Percentiles rank a stretch among this genome's conserved stretches.
These are phyloP conservation scores for peach (Prunus persica) DNA, from an alignment of 306 rosid species.

Conservation along the genomic window DNA sequence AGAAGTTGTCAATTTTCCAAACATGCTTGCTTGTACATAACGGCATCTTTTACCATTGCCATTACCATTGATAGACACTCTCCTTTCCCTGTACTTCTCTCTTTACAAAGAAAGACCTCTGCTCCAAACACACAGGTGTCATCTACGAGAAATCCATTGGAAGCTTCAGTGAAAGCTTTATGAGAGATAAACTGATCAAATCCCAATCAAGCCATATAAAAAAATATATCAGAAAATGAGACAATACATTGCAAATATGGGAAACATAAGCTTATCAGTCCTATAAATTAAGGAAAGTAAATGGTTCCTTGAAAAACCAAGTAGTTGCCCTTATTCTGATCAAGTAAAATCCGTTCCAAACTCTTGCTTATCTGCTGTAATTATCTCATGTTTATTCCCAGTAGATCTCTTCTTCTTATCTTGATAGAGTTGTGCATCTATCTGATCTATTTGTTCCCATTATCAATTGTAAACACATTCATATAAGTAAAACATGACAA, in stretches of 20 bases:
- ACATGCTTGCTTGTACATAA: slow-evolving; percentile 27
- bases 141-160: slow-evolving; percentile 52
- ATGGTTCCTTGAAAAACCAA: not conserved
- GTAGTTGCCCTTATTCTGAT: too few species aligned
- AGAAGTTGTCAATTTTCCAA: slow-evolving; percentile 44
- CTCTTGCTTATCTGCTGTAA: too few species aligned
- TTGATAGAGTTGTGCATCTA: too few species aligned
- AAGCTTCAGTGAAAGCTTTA: slow-evolving; percentile 36
- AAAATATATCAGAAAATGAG: not conserved
- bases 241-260: not conserved
- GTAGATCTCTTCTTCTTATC: too few species aligned
- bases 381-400: too few species aligned
- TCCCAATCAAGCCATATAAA: slow-evolving; percentile 32
- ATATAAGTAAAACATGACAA: too few species aligned
- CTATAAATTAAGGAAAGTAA: not conserved
- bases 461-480: too few species aligned
- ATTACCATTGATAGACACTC: slow-evolving; percentile 52
- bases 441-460: too few species aligned
- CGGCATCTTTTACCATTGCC: slow-evolving; percentile 36
- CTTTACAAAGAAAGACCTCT: slow-evolving; percentile 60
- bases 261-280: not conserved
- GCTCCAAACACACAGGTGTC: slow-evolving; percentile 65
- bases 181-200: slow-evolving; percentile 48
- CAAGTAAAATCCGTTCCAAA: too few species aligned
- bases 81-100: slow-evolving; percentile 42